These are phyloP conservation scores for Caryopteris hybrid DNA, from an alignment of 305 asterid species.

Conservation along the genomic window DNA sequence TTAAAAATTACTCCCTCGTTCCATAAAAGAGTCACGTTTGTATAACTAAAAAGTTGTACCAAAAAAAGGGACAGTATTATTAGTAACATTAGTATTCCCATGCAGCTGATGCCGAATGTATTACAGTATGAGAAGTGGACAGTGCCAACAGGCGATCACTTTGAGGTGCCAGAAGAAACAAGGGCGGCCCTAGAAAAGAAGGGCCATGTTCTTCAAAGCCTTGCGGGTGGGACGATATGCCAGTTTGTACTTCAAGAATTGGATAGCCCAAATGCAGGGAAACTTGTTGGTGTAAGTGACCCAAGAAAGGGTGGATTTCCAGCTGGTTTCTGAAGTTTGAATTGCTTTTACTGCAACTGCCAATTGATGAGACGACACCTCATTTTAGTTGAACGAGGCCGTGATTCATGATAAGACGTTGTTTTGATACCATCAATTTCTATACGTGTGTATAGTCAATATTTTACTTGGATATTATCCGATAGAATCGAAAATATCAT, in stretches of 20 bases:
- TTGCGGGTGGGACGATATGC: conserved; percentile 56
- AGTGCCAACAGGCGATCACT: conserved; percentile 48
- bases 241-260: conserved; percentile 53
- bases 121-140: conserved; percentile 73
- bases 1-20: no score
- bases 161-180: conserved; percentile 41
- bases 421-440: no score
- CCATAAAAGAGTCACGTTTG: not conserved
- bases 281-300: conserved; percentile 62
- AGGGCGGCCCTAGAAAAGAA: conserved; percentile 36
- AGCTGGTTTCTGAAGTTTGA: conserved; percentile 38
- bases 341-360: not conserved
- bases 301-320: conserved; percentile 85
- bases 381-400: no score
- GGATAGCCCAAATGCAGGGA: conserved; percentile 15
- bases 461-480: no score
- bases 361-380: no score
- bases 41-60: not conserved
- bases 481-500: no score
- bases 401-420: no score
- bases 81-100: not conserved
- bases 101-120: conserved; percentile 59
- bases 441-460: no score
- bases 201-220: conserved; percentile 50
- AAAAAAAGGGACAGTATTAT: no score